These are phyloP conservation scores for Clonostachys rosea DNA, from an alignment of 2,329 filamentous ascomycete species.

Conservation along the genomic window DNA sequence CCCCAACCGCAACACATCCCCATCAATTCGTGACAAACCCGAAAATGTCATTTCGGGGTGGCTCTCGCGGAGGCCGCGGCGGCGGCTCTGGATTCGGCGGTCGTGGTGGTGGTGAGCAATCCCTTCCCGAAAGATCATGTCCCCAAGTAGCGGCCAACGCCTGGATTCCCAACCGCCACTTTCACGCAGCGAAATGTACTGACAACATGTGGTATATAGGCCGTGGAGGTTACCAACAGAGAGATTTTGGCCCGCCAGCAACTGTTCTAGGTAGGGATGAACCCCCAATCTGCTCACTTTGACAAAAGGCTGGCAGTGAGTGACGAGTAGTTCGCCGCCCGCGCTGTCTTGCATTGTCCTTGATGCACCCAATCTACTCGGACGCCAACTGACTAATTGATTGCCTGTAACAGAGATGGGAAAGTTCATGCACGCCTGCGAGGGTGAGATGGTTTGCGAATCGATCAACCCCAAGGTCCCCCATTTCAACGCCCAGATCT, in stretches of 20 bases:
- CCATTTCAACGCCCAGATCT: conserved; percentile 98
- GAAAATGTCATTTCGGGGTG: conserved; percentile 32
- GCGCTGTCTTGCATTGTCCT: no score
- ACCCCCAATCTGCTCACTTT: background rate
- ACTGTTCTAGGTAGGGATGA: conserved; percentile 24
- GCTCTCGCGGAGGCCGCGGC: conserved; percentile 24
- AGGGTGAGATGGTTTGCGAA: conserved; percentile 97
- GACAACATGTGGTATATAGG: conserved; percentile 9
- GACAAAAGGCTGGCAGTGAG: background rate
- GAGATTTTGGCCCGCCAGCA: conserved; percentile 31
- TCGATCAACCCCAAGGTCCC: conserved; percentile 93
- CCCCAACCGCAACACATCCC: background rate
- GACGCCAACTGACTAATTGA: no score
- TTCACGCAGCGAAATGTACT: no score
- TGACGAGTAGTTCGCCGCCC: background rate
- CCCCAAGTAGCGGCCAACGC: background rate
- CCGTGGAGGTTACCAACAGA: conserved; percentile 30
- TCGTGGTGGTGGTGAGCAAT: conserved; percentile 25
- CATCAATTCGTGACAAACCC: background rate
- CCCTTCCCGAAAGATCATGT: background rate
- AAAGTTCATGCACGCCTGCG: conserved; percentile 87
- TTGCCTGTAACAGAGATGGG: conserved; percentile 65
- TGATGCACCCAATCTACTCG: no score
- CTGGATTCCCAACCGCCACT: no score
- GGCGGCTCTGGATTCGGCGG: conserved; percentile 24